Evolutionary conservation across 805 yeast genomes (phyloP).

Genomic region (Citeromyces nyonsensis): DNA sequence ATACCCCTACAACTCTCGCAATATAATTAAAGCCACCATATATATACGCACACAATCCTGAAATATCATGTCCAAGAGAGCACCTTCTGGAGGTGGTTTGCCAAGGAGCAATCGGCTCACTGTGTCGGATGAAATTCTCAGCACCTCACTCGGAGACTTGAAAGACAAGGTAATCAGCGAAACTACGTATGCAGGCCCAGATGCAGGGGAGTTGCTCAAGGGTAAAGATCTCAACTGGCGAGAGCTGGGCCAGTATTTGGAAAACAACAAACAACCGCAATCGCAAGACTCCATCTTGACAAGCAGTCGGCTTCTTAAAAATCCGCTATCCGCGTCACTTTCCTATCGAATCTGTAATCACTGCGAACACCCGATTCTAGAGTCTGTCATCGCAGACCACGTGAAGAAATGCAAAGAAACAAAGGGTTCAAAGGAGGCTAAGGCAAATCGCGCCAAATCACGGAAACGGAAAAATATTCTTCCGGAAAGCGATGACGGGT

Average conservation of each 20-base stretch:
- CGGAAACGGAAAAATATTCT: conserved; percentile 3
- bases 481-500: conserved; percentile 5
- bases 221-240: conserved; percentile 10
- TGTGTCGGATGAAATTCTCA: too few species aligned
- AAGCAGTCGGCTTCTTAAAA: conserved; percentile 6
- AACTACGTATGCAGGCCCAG: too few species aligned
- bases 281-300: conserved; percentile 2
- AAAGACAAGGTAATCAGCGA: too few species aligned
- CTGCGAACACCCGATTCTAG: conserved; percentile 29
- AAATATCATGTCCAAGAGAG: too few species aligned
- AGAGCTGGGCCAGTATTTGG: conserved; percentile 17
- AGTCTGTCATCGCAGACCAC: conserved; percentile 19
- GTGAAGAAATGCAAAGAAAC: conserved; percentile 19
- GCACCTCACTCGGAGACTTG: too few species aligned
- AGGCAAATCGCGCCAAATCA: conserved; percentile 1
- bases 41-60: too few species aligned
- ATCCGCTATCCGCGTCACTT: conserved; percentile 21
- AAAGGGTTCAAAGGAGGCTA: conserved; percentile 12
- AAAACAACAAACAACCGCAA: conserved; percentile 9
- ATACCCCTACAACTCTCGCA: too few species aligned
- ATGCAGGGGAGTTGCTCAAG: too few species aligned
- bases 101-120: too few species aligned
- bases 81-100: too few species aligned
- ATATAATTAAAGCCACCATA: too few species aligned
- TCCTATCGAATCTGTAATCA: conserved; percentile 29